phyloP scores from a whole-genome alignment of 2,329 filamentous ascomycete species.

The Aspergillus fijiensis region DNA sequence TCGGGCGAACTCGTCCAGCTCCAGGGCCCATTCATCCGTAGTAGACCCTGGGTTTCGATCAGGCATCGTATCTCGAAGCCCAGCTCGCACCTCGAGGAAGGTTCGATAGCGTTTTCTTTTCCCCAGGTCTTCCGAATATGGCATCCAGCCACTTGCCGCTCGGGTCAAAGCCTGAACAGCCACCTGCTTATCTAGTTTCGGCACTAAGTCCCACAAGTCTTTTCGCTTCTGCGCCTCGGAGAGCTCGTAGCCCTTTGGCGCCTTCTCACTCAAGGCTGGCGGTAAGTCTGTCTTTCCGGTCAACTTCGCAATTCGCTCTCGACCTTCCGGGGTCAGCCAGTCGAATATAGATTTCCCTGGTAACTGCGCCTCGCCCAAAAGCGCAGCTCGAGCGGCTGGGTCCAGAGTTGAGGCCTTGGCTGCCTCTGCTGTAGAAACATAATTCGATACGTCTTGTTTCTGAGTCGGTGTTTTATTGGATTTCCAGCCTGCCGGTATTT shows the following conservation, averaged over 20 bases:
- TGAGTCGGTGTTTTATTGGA: slow-evolving; percentile 54
- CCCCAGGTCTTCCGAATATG: slow-evolving; percentile 76
- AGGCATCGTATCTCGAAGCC: slow-evolving; percentile 59
- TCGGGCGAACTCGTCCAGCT: slow-evolving; percentile 74
- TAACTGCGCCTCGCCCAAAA: slow-evolving; percentile 76
- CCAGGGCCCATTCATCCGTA: slow-evolving; percentile 74
- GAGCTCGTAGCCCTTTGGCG: slow-evolving; percentile 62
- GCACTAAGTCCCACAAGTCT: slow-evolving; percentile 59
- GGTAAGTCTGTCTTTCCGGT: slow-evolving; percentile 78
- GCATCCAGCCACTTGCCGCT: slow-evolving; percentile 67
- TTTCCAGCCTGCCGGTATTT: slow-evolving; percentile 63
- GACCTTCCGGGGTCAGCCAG: slow-evolving; percentile 74
- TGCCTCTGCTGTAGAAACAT: slow-evolving; percentile 70
- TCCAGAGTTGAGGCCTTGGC: slow-evolving; percentile 75
- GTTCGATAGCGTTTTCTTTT: slow-evolving; percentile 79
- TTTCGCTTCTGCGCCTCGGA: slow-evolving; percentile 64
- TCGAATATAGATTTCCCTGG: slow-evolving; percentile 96
- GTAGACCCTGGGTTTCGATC: slow-evolving; percentile 52
- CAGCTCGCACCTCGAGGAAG: slow-evolving; percentile 77
- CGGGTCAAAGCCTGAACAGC: slow-evolving; percentile 68
- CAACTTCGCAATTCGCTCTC: slow-evolving; percentile 71
- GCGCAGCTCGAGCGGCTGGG: slow-evolving; percentile 70
- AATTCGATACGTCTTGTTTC: slow-evolving; percentile 41
- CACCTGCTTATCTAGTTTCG: slow-evolving; percentile 64
- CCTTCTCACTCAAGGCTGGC: slow-evolving; percentile 70